A percentile compares a stretch with the other conserved stretches of the same genome.
Conservation (phyloP, 2,329 filamentous ascomycete species). For the Sporothrix euskadiensis region DNA sequence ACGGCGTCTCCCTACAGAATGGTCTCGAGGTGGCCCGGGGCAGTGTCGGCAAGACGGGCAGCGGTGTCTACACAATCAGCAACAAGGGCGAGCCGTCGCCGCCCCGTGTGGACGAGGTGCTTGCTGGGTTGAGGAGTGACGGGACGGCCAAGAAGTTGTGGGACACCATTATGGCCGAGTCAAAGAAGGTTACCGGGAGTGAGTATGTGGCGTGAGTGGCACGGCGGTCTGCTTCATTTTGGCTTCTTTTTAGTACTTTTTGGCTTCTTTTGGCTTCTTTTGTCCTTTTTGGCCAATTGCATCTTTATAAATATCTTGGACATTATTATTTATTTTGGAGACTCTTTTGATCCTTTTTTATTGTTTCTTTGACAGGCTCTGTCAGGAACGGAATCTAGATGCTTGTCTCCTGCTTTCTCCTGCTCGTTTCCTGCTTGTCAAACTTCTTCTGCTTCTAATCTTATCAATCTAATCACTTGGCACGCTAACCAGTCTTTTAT, state of each 20-base stretch:
- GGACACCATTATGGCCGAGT: slow-evolving; percentile 35
- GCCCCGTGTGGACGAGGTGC: slow-evolving; percentile 35
- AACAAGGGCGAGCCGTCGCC: slow-evolving; percentile 34
- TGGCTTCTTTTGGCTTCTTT: neutral
- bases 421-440: neutral
- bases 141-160: slow-evolving; percentile 39
- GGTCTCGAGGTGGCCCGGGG: slow-evolving; percentile 37
- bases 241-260: no score
- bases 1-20: slow-evolving; percentile 34
- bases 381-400: neutral
- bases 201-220: neutral
- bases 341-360: no score
- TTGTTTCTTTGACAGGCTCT: no score
- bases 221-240: neutral
- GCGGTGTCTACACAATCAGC: slow-evolving; percentile 45
- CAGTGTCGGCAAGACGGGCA: slow-evolving; percentile 39
- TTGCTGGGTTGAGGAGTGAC: slow-evolving; percentile 38
- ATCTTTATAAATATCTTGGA: neutral
- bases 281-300: neutral
- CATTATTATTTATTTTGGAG: neutral
- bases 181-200: slow-evolving; percentile 34
- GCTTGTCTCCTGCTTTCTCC: neutral
- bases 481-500: neutral
- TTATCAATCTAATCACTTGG: slow-evolving; percentile 24
- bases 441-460: neutral